Evolutionary conservation across 176 grass and related monocot species (phyloP), one percentile per base, ranked within the genome.

Genomic region (Coix lacrymajobi): DNA sequence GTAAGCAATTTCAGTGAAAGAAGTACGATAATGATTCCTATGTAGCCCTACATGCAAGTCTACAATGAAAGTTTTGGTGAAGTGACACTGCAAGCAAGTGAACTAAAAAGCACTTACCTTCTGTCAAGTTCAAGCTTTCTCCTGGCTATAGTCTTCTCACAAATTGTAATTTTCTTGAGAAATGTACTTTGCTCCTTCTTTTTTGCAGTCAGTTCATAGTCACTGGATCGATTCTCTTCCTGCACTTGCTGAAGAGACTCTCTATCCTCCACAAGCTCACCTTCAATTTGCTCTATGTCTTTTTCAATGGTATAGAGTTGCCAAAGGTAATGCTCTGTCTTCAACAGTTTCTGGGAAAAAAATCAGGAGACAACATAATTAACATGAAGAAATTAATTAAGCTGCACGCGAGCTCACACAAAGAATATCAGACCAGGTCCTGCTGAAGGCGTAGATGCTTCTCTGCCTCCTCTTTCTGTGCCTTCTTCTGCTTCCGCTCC

Each of bases 401-500:
- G 58, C 17, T 33, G 37, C 36, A 83, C 7, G 46, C 19, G 67
- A 20, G 28, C 1, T 66, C 72, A 28, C 17, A 31, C 41, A 57
- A 74, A 70, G 12, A 89, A 48, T 38, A 33, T 10, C 66, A 57
- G 73, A 98, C 92, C 86, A 98, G 80, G 25, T 98, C 85, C 29
- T 98, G 78, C 80, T 98, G 92, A 51, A 95, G 88, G 24, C 68
- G 72, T 37, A 95, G 80, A 90, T 98, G 92, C 83, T 93, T 95
- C 83, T 98, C 92, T 15, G 92, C 96, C 83, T 98, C 96, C 76
- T 95, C 96, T 84, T 98, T 98, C 38, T 98, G 96, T 5, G 65
- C 91, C 85, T 98, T 98, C 87, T 95, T 98, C 85, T 98, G 96
- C 85, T 98, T 98, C 81, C 96, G 89, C 76, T 98, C 96, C 76